Evolutionary conservation across 495 filamentous ascomycete genomes (phyloP).

Genomic region (Penicillium paradoxum): DNA sequence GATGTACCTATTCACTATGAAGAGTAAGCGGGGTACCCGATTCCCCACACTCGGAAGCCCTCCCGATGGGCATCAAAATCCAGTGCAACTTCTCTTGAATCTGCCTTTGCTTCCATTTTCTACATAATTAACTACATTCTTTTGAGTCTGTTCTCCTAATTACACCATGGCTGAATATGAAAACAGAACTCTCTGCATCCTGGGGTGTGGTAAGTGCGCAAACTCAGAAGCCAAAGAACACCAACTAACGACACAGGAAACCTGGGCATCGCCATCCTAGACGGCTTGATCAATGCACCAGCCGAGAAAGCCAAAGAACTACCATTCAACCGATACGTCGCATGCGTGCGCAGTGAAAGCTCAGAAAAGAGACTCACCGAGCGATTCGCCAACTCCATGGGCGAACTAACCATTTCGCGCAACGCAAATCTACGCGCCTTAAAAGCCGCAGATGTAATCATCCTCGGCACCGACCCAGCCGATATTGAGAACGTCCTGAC

Average conservation of each 20-base stretch:
- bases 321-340: conserved; percentile 25
- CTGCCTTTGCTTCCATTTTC: neutral
- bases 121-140: neutral
- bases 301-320: conserved; percentile 3
- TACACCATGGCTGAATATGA: conserved; percentile 14
- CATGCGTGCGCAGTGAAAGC: conserved; percentile 30
- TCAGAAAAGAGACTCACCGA: conserved; percentile 15
- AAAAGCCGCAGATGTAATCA: conserved; percentile 21
- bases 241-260: conserved; percentile 25
- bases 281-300: conserved; percentile 22
- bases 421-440: conserved; percentile 20
- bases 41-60: conserved; percentile 12
- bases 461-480: conserved; percentile 32
- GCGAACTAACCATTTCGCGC: conserved; percentile 15
- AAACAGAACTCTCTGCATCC: conserved; percentile 28
- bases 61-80: conserved; percentile 10
- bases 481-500: conserved; percentile 24
- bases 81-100: neutral
- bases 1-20: no score
- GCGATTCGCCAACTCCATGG: conserved; percentile 13
- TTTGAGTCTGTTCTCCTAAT: no score
- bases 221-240: neutral
- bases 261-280: conserved; percentile 34
- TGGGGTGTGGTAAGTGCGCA: conserved; percentile 32
- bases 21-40: conserved; percentile 1